Conservation (phyloP, 352 stramenopile species). For the Globisporangium nodosum region DNA sequence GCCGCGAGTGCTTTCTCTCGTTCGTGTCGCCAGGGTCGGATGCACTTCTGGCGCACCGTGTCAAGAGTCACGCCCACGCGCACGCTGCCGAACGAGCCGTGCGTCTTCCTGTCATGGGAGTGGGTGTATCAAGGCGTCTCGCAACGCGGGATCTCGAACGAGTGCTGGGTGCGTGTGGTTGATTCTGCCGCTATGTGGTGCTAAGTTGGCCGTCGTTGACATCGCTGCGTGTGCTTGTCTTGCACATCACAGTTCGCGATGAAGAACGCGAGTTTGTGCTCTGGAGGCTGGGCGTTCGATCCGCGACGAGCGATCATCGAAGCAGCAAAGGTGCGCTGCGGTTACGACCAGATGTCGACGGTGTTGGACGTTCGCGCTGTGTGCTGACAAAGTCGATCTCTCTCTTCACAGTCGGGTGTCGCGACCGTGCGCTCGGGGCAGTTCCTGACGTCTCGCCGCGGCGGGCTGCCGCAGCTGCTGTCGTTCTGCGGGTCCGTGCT, state of each 20-base stretch:
- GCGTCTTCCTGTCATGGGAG: slow-evolving; percentile 80
- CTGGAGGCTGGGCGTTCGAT: slow-evolving; percentile 64
- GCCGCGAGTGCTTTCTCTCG: not conserved
- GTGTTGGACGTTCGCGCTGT: not conserved
- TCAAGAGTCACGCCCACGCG: slow-evolving; percentile 28
- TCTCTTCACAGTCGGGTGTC: slow-evolving; percentile 30
- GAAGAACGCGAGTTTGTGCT: slow-evolving; percentile 67
- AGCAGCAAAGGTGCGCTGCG: slow-evolving; percentile 43
- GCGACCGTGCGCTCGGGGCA: slow-evolving; percentile 70
- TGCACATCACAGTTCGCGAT: slow-evolving; percentile 54
- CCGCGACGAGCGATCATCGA: slow-evolving; percentile 69
- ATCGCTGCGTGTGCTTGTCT: not conserved
- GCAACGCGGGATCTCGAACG: slow-evolving; percentile 68
- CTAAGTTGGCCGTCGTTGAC: not conserved
- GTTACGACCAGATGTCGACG: not conserved
- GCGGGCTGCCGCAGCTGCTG: slow-evolving; percentile 32
- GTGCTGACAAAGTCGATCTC: not conserved
- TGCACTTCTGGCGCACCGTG: slow-evolving; percentile 83
- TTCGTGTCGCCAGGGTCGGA: slow-evolving; percentile 31
- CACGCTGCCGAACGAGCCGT: slow-evolving; percentile 28
- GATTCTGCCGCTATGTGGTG: too few species aligned
- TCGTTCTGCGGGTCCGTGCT: slow-evolving; percentile 29
- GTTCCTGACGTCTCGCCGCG: slow-evolving; percentile 49
- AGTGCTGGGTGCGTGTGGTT: slow-evolving; percentile 56
- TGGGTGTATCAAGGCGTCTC: slow-evolving; percentile 85